Evolutionary conservation across 176 grass and related monocot genomes (phyloP).

Genomic region (Carex pumila): DNA sequence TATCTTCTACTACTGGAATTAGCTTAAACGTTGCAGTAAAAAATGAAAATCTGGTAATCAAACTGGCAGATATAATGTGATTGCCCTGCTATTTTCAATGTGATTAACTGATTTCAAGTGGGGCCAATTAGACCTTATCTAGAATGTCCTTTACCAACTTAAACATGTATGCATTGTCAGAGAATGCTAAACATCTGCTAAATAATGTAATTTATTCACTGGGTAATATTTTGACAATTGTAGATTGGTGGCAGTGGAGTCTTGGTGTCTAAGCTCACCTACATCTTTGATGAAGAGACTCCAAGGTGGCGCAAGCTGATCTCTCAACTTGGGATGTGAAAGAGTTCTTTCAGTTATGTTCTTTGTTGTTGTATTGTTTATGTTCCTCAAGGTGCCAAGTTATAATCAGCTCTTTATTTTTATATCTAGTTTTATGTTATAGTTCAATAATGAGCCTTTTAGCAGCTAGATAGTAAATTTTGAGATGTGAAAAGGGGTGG

Average conservation of each 20-base stretch:
- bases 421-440: neutral
- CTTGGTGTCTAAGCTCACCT: slow-evolving; percentile 83
- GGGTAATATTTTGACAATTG: neutral
- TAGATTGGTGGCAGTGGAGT: slow-evolving; percentile 89
- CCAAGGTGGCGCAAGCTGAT: slow-evolving; percentile 80
- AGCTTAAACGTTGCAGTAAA: neutral
- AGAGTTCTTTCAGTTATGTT: neutral
- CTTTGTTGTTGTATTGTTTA: neutral
- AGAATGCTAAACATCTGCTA: neutral
- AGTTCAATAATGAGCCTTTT: neutral
- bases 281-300: slow-evolving; percentile 96
- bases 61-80: neutral
- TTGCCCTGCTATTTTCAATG: neutral
- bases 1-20: neutral
- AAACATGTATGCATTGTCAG: neutral
- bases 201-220: neutral
- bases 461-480: neutral
- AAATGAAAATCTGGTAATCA: neutral
- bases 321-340: slow-evolving; percentile 64
- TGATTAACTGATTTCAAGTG: neutral
- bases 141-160: neutral
- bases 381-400: neutral
- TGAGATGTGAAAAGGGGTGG: neutral
- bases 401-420: neutral
- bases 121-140: neutral